Percentiles rank a stretch among this genome's conserved stretches.
Conservation (phyloP, 495 filamentous ascomycete species). For the Astrothelium macrocarpum region DNA sequence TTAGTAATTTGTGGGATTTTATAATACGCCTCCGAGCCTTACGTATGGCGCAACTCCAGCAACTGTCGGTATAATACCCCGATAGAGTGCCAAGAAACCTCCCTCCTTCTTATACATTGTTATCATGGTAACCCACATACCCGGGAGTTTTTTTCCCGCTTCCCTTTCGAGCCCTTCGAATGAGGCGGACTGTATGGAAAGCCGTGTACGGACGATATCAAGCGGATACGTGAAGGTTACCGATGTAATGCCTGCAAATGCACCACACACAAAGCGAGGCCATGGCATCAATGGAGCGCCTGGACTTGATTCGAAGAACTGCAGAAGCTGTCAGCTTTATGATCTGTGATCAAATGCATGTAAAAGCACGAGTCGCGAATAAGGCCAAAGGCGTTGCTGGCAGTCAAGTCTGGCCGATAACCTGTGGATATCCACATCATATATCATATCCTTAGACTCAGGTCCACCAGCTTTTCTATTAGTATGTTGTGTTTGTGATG, state of each 20-base stretch:
- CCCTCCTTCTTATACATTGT: conserved; percentile 87
- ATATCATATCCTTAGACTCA: too few species aligned
- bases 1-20: conserved; percentile 21
- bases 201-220: conserved; percentile 88
- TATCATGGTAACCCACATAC: conserved; percentile 81
- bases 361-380: too few species aligned
- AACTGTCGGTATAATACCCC: conserved; percentile 87
- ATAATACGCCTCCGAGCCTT: conserved; percentile 27
- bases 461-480: not conserved
- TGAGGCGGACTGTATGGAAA: conserved; percentile 93
- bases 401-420: too few species aligned
- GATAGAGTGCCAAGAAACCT: conserved; percentile 71
- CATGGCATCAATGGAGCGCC: conserved; percentile 57
- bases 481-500: not conserved
- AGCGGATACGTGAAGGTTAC: conserved; percentile 75
- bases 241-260: conserved; percentile 85
- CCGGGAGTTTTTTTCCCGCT: conserved; percentile 58
- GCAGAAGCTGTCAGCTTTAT: conserved; percentile 12
- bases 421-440: too few species aligned
- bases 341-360: too few species aligned
- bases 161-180: conserved; percentile 60
- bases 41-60: conserved; percentile 94
- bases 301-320: conserved; percentile 68
- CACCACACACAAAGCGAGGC: conserved; percentile 72
- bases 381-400: not conserved